Conservation (phyloP, 345 rosid species). For the Barbarea vulgaris region DNA sequence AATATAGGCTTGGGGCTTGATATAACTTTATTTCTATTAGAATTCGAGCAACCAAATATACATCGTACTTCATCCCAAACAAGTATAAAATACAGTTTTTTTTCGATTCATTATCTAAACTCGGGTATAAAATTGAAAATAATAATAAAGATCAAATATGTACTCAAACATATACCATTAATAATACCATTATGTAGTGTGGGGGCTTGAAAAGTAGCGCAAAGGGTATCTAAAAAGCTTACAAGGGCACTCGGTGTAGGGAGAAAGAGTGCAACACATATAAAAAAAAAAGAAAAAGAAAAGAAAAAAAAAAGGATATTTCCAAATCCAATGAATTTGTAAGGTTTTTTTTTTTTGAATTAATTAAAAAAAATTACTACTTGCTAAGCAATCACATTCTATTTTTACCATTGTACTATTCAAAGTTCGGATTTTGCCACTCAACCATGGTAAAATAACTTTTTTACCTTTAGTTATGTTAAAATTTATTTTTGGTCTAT, state of each 20-base stretch:
- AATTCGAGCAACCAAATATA: slow-evolving; percentile 1
- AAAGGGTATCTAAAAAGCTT: slow-evolving; percentile 37
- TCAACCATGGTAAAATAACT: too few relatives aligned
- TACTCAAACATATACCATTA: slow-evolving; percentile 28
- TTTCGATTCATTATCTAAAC: not conserved
- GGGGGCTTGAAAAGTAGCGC: slow-evolving; percentile 25
- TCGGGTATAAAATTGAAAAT: not conserved
- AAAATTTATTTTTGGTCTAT: too few relatives aligned
- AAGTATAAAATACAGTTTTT: not conserved
- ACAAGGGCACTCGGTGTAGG: slow-evolving; percentile 25
- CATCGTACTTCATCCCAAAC: slow-evolving; percentile 21
- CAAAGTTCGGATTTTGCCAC: not conserved
- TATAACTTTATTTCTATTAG: not conserved
- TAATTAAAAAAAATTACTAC: too few relatives aligned
- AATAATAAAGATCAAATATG: slow-evolving; percentile 3
- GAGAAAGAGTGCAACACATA: slow-evolving; percentile 16
- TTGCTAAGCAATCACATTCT: too few relatives aligned
- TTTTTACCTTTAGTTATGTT: too few relatives aligned
- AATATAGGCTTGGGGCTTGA: not conserved
- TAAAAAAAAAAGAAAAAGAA: not conserved
- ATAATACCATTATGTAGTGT: not conserved
- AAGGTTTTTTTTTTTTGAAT: not conserved
- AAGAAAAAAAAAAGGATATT: not conserved
- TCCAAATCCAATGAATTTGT: not conserved
- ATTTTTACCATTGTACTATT: too few relatives aligned